Evolutionary conservation across 2,329 filamentous ascomycete species (phyloP), one percentile per base, ranked within the genome.

Genomic region (Thelonectria olida): DNA sequence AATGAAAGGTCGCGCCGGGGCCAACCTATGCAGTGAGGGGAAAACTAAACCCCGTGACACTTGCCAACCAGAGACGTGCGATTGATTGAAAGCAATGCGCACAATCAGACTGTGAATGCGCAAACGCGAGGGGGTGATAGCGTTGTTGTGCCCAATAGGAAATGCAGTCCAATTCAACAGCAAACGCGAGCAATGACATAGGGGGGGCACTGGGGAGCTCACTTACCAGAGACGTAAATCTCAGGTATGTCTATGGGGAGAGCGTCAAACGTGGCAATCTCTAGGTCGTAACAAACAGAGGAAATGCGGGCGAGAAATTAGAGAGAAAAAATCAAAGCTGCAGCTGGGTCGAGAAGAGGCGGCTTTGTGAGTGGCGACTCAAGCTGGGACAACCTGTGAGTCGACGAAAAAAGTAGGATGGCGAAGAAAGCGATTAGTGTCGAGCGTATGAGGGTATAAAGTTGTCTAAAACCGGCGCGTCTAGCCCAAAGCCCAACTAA

Each of bases 391-490:
- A 59, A 67, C 56, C 45, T 63, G 63, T 62, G 66, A 66, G 58
- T 66, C 67, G 56, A 66, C 60, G 59, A 34, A 56, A 63, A 38
- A 60, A 38, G 48, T 55, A 63, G 60, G 60, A 52, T 54, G 60
- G 47, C 27, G 64, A 67, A 60, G 54, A 54, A 64, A 66, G 58
- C 67, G 66, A 73, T 70, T 67, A 73, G 65, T 67, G 66, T 67
- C 60, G 55, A 48, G 41, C 53, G 58, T 52, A 52, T 47, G 59
- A 64, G 62, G 63, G 63, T 63, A 70, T 67, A 66, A 67, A 52
- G 62, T 69, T 72, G 73, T 79, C 77, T 79, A 79, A 78, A 76
- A 70, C 72, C 75, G 72, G 73, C 69, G 74, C 74, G 74, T 79
- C 76, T 79, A 79, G 75, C 68, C 73, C 73, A 73, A 70, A 72